A percentile compares a stretch with the other conserved stretches of the same genome.
Conservation (phyloP, 2,329 filamentous ascomycete species). For the Meredithiella fracta region DNA sequence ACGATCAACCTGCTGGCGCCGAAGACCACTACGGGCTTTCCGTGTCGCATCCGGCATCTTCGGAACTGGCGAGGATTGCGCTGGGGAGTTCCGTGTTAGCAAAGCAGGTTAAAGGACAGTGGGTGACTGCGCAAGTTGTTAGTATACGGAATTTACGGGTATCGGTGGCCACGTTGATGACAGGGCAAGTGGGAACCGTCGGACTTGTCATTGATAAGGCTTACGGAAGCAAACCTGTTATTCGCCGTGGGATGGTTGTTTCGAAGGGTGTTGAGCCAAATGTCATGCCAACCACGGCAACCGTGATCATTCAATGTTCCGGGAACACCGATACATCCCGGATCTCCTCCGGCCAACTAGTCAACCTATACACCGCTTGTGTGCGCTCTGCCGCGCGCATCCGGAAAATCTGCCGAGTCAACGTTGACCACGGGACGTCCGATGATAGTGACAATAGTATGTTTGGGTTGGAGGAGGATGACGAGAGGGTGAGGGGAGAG, state of each 20-base stretch:
- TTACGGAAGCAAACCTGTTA: conserved; percentile 24
- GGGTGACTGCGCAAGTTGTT: conserved; percentile 64
- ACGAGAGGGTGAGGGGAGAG: conserved; percentile 14
- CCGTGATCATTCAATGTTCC: conserved; percentile 55
- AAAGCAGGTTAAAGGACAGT: conserved; percentile 45
- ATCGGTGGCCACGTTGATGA: conserved; percentile 57
- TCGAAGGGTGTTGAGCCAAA: conserved; percentile 42
- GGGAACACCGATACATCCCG: conserved; percentile 40
- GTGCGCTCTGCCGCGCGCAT: conserved; percentile 69
- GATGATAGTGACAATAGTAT: not conserved
- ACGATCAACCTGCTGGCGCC: conserved; percentile 30
- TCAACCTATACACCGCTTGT: conserved; percentile 77
- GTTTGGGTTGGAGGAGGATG: conserved; percentile 14
- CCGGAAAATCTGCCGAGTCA: conserved; percentile 31
- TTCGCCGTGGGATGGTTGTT: conserved; percentile 73
- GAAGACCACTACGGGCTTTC: conserved; percentile 22
- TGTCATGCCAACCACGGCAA: conserved; percentile 47
- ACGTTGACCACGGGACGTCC: conserved; percentile 3
- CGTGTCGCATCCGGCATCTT: conserved; percentile 35
- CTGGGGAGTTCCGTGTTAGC: conserved; percentile 36
- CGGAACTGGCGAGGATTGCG: conserved; percentile 36
- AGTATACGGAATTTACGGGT: conserved; percentile 80
- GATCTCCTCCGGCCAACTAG: conserved; percentile 49
- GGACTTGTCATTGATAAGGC: conserved; percentile 48
- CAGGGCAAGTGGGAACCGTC: conserved; percentile 79